Percentiles rank a stretch among this genome's conserved stretches.
Evolutionary conservation across 1,139 yeast species (phyloP).

Genomic region (Yamadazyma sp.): DNA sequence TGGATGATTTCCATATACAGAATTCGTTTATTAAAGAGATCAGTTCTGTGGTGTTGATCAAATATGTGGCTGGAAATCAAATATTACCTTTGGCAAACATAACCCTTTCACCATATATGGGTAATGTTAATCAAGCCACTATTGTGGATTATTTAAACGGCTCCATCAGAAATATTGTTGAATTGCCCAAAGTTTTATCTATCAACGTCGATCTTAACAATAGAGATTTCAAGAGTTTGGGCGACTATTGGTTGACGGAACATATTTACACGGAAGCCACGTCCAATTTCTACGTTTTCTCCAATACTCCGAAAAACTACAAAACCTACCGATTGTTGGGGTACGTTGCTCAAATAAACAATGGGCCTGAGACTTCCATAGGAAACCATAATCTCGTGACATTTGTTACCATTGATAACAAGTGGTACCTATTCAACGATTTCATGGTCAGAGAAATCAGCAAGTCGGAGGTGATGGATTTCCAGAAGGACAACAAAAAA

Average conservation of each 20-base stretch:
- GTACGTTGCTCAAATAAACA: slow-evolving; percentile 66
- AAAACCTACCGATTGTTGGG: slow-evolving; percentile 61
- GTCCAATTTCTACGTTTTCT: slow-evolving; percentile 23
- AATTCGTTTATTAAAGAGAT: slow-evolving; percentile 18
- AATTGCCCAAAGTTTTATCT: slow-evolving; percentile 66
- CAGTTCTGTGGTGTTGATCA: slow-evolving; percentile 24
- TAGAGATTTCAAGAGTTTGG: slow-evolving; percentile 42
- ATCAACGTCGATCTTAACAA: slow-evolving; percentile 57
- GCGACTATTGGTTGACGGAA: slow-evolving; percentile 47
- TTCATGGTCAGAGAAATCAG: slow-evolving; percentile 80
- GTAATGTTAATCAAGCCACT: slow-evolving; percentile 22
- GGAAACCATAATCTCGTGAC: slow-evolving; percentile 62
- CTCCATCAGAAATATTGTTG: slow-evolving; percentile 34
- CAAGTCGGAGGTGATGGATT: slow-evolving; percentile 70
- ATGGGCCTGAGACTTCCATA: slow-evolving; percentile 45
- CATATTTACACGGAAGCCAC: slow-evolving; percentile 8
- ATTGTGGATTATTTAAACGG: slow-evolving; percentile 51
- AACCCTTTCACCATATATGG: slow-evolving; percentile 5
- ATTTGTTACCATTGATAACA: slow-evolving; percentile 50
- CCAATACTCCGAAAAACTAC: slow-evolving; percentile 21
- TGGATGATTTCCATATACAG: slow-evolving; percentile 46
- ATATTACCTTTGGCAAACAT: slow-evolving; percentile 23
- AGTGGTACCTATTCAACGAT: slow-evolving; percentile 90
- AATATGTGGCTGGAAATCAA: slow-evolving; percentile 38
- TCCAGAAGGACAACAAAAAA: slow-evolving; percentile 76